Evolutionary conservation across 2,329 filamentous ascomycete genomes (phyloP), one percentile per base, ranked within the genome.

Genomic region (Zymoseptoria pseudotritici): DNA sequence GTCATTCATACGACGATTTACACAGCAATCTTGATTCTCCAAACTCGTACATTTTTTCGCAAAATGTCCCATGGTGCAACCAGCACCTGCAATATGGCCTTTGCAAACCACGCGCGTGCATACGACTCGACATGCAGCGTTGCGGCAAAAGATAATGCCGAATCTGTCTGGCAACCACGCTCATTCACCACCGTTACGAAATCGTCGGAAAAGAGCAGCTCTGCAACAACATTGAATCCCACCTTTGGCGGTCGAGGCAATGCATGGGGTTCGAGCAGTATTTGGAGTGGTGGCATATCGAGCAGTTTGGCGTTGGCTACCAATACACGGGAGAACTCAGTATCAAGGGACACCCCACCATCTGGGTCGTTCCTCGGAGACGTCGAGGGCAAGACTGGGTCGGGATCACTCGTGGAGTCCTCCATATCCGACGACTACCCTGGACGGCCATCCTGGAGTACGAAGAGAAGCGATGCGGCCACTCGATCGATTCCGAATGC

Each of bases 341-440:
- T 61, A 55, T 65, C 68, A 59, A 65, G 66, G 55, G 67, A 67
- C 42, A 60, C 42, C 7, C 64, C 67, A 46, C 68, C 70, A 50
- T 63, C 67, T 10, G 62, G 66, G 50, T 62, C 67, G 5, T 56
- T 63, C 4, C 31, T 56, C 11, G 74, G 75, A 20, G 67, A 71
- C 26, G 64, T 79, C 49, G 81, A 83, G 65, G 80, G 77, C 58
- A 84, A 86, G 69, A 86, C 84, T 3, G 88, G 88, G 54, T 90
- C 88, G 5, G 82, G 85, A 62, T 88, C 87, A 60, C 78, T 91
- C 49, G 80, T 89, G 61, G 80, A 84, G 52, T 83, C 85, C 50
- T 89, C 88, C 9, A 86, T 90, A 69, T 83, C 83, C 19, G 86
- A 89, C 66, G 78, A 80, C 53, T 89, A 86, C 85, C 75, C 74